Evolutionary conservation across 192 early-diverging fungal species (phyloP).

Genomic region (Gryganskiella cystojenkinii): DNA sequence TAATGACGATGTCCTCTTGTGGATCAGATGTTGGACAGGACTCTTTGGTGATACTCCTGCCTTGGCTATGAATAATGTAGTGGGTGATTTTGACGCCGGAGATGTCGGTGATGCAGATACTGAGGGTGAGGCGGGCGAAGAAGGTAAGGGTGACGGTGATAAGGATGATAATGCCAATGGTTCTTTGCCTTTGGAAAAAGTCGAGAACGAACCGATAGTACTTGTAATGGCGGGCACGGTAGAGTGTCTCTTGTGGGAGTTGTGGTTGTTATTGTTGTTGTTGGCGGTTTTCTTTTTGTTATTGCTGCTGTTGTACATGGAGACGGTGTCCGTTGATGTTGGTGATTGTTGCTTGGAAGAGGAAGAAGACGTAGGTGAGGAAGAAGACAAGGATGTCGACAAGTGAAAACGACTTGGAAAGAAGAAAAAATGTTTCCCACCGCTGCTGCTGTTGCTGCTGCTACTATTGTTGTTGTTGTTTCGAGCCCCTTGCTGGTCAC

Average conservation of each 20-base stretch:
- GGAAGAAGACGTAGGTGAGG: background rate
- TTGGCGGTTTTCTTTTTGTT: background rate
- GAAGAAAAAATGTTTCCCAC: constrained; percentile 19
- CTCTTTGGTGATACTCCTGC: constrained; percentile 15
- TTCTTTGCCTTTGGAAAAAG: background rate
- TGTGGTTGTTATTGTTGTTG: constrained; percentile 5
- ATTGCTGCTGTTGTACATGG: constrained; percentile 3
- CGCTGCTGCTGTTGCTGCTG: constrained; percentile 3
- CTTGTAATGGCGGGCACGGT: constrained; percentile 5
- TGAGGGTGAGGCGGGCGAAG: background rate
- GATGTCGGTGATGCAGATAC: background rate
- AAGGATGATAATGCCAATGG: background rate
- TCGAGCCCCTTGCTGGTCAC: too few relatives aligned
- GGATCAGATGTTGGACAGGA: constrained; percentile 13
- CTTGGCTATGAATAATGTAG: background rate
- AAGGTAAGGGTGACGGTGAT: background rate
- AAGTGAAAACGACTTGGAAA: constrained; percentile 26
- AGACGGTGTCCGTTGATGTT: background rate
- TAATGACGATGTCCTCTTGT: constrained; percentile 33
- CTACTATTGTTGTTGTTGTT: constrained; percentile 10
- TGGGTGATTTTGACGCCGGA: too few relatives aligned
- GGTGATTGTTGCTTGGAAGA: background rate
- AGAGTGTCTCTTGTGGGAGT: constrained; percentile 16
- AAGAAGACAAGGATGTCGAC: background rate
- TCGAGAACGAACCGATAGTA: background rate